These are phyloP conservation scores for Eleusine coracana DNA, from an alignment of 176 grass and related monocot genomes.

Conservation along the genomic window DNA sequence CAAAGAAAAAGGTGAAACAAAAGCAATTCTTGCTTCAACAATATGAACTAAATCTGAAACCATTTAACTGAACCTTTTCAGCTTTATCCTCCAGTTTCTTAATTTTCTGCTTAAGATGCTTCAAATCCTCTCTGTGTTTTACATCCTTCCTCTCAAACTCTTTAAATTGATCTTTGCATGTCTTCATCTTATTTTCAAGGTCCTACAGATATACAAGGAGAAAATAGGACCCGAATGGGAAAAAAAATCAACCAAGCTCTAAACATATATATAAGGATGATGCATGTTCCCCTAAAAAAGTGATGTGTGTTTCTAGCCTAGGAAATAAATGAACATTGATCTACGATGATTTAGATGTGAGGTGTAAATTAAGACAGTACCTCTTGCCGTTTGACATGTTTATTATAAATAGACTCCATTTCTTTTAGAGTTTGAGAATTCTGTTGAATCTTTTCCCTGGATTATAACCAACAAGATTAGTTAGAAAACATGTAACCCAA, in stretches of 20 bases:
- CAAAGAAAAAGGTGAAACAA: constrained; percentile 27
- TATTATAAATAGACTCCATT: constrained; percentile 69
- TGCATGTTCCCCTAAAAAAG: neutral
- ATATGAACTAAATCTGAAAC: constrained; percentile 17
- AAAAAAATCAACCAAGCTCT: neutral
- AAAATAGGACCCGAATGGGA: constrained; percentile 6
- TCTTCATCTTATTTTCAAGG: constrained; percentile 81
- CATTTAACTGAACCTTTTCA: constrained; percentile 66
- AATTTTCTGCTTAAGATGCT: constrained; percentile 89
- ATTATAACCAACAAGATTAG: constrained; percentile 41
- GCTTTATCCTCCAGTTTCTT: constrained; percentile 88
- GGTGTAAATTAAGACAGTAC: constrained; percentile 48
- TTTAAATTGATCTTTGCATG: constrained; percentile 93
- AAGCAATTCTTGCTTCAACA: constrained; percentile 7
- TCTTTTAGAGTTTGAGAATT: constrained; percentile 69
- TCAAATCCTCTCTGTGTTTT: constrained; percentile 85
- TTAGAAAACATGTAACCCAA: constrained; percentile 10
- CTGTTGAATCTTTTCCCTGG: constrained; percentile 75
- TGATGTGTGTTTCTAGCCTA: neutral
- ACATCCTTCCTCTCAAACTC: constrained; percentile 88
- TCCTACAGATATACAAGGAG: constrained; percentile 52
- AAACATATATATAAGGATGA: neutral
- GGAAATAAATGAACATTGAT: constrained; percentile 31
- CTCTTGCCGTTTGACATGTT: constrained; percentile 86
- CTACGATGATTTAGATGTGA: neutral